Evolutionary conservation across 805 yeast species (phyloP).

Genomic region (Cyberlindnera mycetangii): DNA sequence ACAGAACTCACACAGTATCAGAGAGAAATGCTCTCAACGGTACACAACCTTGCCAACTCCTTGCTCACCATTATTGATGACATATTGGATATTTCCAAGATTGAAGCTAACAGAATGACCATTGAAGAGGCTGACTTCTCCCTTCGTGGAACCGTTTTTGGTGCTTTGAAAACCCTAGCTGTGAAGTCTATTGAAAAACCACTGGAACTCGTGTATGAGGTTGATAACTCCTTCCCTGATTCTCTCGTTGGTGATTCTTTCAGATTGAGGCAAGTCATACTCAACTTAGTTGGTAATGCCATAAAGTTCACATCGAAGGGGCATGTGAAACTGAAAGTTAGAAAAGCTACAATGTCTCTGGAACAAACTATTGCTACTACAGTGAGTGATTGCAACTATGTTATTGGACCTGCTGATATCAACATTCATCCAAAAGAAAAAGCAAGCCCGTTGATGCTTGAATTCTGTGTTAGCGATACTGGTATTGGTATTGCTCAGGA

Average conservation of each 20-base stretch:
- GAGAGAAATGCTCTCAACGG: conserved; percentile 87
- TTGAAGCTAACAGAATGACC: conserved; percentile 92
- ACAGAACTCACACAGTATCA: conserved; percentile 89
- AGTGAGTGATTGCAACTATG: conserved; percentile 30
- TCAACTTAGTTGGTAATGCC: conserved; percentile 86
- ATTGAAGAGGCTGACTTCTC: conserved; percentile 87
- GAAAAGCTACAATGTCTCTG: conserved; percentile 42
- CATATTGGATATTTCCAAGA: conserved; percentile 86
- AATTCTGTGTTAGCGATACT: conserved; percentile 86
- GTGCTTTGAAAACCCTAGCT: conserved; percentile 84
- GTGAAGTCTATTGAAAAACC: conserved; percentile 89
- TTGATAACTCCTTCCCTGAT: conserved; percentile 86
- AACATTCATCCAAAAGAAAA: conserved; percentile 20
- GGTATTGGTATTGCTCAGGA: conserved; percentile 89
- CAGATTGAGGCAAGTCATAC: conserved; percentile 81
- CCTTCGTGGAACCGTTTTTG: conserved; percentile 82
- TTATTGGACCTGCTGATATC: conserved; percentile 25
- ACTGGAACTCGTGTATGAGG: conserved; percentile 72
- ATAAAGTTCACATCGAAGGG: conserved; percentile 84
- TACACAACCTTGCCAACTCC: conserved; percentile 83
- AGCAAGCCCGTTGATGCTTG: conserved; percentile 47
- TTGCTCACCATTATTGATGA: conserved; percentile 85
- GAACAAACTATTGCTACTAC: conserved; percentile 22
- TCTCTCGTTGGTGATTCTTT: conserved; percentile 85
- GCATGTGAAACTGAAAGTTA: conserved; percentile 72